Percentiles rank a stretch among this genome's conserved stretches.
phyloP scores from a whole-genome alignment of 1,139 yeast species.

The Hyphopichia khmerensis region DNA sequence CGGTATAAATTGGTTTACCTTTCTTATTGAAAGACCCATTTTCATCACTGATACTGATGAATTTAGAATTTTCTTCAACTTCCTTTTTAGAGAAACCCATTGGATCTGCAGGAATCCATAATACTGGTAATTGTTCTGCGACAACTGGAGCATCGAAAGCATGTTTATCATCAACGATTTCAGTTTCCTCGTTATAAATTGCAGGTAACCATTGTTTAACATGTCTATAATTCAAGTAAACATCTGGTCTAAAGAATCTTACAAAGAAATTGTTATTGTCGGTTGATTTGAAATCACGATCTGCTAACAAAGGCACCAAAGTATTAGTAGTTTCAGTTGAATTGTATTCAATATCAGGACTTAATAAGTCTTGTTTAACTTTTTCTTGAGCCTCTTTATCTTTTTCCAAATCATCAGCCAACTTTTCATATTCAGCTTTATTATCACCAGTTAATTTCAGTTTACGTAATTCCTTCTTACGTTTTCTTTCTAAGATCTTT shows the following conservation, averaged over 20 bases:
- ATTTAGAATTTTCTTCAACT: constrained; percentile 47
- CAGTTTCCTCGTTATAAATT: constrained; percentile 32
- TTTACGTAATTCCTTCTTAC: constrained; percentile 6
- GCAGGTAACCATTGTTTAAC: constrained; percentile 58
- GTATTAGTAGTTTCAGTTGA: constrained; percentile 7
- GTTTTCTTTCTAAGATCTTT: constrained; percentile 26
- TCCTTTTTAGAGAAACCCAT: constrained; percentile 71
- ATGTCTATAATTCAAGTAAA: constrained; percentile 55
- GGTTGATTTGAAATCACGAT: constrained; percentile 41
- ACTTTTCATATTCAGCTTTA: constrained; percentile 7
- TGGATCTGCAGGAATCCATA: constrained; percentile 89
- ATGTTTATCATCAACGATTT: constrained; percentile 30
- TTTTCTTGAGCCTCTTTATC: constrained; percentile 13
- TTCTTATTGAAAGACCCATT: constrained; percentile 63
- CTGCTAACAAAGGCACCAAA: constrained; percentile 52
- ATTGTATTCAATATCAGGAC: constrained; percentile 13
- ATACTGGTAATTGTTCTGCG: constrained; percentile 59
- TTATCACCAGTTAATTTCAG: constrained; percentile 16
- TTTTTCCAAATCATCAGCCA: constrained; percentile 9
- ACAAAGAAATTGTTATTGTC: constrained; percentile 32
- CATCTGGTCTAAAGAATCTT: constrained; percentile 65
- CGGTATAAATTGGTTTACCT: constrained; percentile 54
- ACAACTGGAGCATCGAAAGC: constrained; percentile 74
- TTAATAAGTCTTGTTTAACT: constrained; percentile 21
- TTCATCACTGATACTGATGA: constrained; percentile 57